A percentile compares a stretch with the other conserved stretches of the same genome.
phyloP scores from a whole-genome alignment of 139 green algal genomes.

The Volvox africanus region DNA sequence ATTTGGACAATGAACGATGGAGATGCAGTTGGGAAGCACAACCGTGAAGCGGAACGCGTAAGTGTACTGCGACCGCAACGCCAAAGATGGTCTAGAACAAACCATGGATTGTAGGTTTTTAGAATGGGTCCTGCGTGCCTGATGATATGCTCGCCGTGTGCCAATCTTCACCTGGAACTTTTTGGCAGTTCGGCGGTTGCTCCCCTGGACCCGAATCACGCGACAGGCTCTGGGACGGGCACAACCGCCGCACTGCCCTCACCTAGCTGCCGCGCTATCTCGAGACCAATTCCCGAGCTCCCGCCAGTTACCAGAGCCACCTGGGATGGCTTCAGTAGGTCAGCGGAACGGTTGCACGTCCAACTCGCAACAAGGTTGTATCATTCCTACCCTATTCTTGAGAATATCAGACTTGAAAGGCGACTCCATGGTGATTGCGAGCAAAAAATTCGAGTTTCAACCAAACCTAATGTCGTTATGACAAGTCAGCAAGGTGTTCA shows the following conservation, averaged over 20 bases:
- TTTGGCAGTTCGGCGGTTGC: no score
- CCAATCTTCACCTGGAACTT: no score
- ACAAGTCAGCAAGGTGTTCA: conserved; percentile 12
- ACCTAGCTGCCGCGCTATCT: conserved; percentile 91
- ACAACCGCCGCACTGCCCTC: conserved; percentile 3
- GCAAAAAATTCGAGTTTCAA: background rate
- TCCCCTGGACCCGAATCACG: no score
- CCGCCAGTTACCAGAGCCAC: conserved; percentile 89
- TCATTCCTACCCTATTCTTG: conserved; percentile 46
- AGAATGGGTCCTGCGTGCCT: no score
- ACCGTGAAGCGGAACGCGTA: no score
- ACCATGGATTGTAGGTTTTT: no score
- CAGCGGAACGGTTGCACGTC: background rate
- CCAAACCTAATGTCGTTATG: background rate
- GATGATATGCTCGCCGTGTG: no score
- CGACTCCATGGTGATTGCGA: conserved; percentile 39
- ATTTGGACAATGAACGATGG: no score
- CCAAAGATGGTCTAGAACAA: no score
- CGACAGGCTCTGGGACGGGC: no score
- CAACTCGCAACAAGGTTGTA: background rate
- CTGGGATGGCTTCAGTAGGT: conserved; percentile 42
- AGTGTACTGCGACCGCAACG: no score
- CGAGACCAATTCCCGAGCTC: conserved; percentile 87
- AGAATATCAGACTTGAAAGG: conserved; percentile 60
- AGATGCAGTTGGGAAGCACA: no score